Percentiles rank a stretch among this genome's conserved stretches.
Conservation (phyloP, 345 rosid species). For the Euphorbia tirucalli region DNA sequence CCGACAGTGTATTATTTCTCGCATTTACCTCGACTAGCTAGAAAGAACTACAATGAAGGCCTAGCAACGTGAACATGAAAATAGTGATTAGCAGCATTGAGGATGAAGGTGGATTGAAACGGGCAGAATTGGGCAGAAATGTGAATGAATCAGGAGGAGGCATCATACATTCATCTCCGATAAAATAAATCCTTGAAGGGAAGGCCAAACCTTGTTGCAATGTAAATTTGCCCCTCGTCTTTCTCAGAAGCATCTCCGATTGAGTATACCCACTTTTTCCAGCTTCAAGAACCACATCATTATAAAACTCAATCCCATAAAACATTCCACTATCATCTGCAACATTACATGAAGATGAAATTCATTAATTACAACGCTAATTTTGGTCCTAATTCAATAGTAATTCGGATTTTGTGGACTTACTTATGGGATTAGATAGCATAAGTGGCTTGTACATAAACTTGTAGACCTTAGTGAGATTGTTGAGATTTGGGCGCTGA, state of each 20-base stretch:
- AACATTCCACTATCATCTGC: conserved; percentile 2
- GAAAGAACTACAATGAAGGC: background rate
- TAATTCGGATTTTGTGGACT: background rate
- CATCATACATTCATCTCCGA: conserved; percentile 42
- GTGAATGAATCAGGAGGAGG: conserved; percentile 44
- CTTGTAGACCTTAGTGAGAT: conserved; percentile 27
- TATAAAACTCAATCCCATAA: background rate
- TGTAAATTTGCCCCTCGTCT: background rate
- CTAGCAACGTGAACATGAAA: background rate
- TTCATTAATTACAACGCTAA: background rate
- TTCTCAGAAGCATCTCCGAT: background rate
- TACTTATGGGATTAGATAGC: conserved; percentile 19
- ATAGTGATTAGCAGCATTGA: background rate
- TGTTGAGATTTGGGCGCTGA: conserved; percentile 38
- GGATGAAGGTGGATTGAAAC: background rate
- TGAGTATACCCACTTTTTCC: background rate
- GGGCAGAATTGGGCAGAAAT: conserved; percentile 26
- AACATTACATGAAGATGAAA: background rate
- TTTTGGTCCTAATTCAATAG: background rate
- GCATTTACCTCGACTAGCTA: too few species aligned
- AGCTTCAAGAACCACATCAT: background rate
- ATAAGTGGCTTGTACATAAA: conserved; percentile 26
- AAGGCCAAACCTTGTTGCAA: background rate
- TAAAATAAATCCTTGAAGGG: background rate
- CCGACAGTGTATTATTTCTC: too few species aligned